Evolutionary conservation across 441 rosid genomes (phyloP).

Genomic region (Pelargonium citronellum): DNA sequence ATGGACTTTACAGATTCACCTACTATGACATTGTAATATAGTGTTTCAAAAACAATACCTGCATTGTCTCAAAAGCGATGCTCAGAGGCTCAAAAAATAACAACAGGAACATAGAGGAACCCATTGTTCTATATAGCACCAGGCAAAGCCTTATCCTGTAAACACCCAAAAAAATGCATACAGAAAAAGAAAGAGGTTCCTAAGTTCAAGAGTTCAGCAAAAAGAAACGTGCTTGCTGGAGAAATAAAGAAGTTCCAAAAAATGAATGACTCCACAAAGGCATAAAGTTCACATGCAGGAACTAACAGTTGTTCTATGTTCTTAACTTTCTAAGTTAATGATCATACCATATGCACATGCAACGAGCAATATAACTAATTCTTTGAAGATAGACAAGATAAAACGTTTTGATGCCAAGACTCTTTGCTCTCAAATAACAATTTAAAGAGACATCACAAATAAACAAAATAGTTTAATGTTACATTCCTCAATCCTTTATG

Average conservation of each 20-base stretch:
- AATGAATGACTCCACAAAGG: background rate
- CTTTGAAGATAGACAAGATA: too few species aligned
- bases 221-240: background rate
- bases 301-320: background rate
- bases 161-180: conserved; percentile 17
- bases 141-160: conserved; percentile 81
- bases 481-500: background rate
- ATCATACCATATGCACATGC: background rate
- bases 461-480: background rate
- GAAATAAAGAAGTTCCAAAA: background rate
- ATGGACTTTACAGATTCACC: conserved; percentile 7
- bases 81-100: conserved; percentile 93
- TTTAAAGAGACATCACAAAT: too few species aligned
- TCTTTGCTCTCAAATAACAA: too few species aligned
- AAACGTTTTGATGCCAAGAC: too few species aligned
- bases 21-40: background rate
- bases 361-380: background rate
- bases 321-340: background rate
- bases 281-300: background rate
- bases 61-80: conserved; percentile 94
- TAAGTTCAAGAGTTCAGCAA: conserved; percentile 1
- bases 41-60: conserved; percentile 43
- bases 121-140: conserved; percentile 45
- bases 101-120: conserved; percentile 67
- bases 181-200: background rate